Evolutionary conservation across 768 basidiomycete species (phyloP).

Genomic region (Rhizopogon vinicolor): DNA sequence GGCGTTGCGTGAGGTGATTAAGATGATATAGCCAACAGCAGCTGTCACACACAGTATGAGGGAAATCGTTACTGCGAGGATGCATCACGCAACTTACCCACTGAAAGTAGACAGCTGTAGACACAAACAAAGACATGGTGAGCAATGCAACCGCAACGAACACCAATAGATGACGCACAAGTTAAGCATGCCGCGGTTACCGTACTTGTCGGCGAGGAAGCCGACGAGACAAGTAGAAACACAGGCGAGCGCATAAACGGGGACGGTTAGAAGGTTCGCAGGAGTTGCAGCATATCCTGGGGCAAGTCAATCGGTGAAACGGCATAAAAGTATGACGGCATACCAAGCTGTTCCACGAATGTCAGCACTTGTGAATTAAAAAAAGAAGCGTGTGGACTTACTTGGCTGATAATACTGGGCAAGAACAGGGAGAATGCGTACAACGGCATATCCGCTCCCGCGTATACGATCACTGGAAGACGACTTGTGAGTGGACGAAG

Average conservation of each 20-base stretch:
- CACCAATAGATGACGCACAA: slow-evolving; percentile 36
- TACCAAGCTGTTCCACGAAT: slow-evolving; percentile 34
- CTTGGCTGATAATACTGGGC: slow-evolving; percentile 73
- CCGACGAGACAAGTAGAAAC: slow-evolving; percentile 62
- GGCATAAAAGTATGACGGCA: slow-evolving; percentile 1
- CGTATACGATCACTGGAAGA: slow-evolving; percentile 48
- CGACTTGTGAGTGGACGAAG: neutral
- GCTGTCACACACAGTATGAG: slow-evolving; percentile 27
- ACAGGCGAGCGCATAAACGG: slow-evolving; percentile 69
- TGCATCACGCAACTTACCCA: slow-evolving; percentile 16
- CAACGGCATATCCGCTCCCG: slow-evolving; percentile 57
- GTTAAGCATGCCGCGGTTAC: slow-evolving; percentile 59
- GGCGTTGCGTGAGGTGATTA: slow-evolving; percentile 56
- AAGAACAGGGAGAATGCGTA: slow-evolving; percentile 79
- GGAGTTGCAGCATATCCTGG: slow-evolving; percentile 62
- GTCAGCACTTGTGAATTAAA: neutral
- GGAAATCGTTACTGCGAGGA: slow-evolving; percentile 3
- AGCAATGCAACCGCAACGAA: slow-evolving; percentile 15
- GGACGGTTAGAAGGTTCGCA: slow-evolving; percentile 75
- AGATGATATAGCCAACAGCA: slow-evolving; percentile 64
- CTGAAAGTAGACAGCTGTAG: slow-evolving; percentile 19
- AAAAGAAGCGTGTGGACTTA: slow-evolving; percentile 22
- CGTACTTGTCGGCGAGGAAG: slow-evolving; percentile 55
- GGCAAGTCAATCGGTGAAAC: neutral
- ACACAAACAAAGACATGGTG: slow-evolving; percentile 23